Conservation (phyloP, 2,329 filamentous ascomycete species). For the Trichoderma atrobrunneum region DNA sequence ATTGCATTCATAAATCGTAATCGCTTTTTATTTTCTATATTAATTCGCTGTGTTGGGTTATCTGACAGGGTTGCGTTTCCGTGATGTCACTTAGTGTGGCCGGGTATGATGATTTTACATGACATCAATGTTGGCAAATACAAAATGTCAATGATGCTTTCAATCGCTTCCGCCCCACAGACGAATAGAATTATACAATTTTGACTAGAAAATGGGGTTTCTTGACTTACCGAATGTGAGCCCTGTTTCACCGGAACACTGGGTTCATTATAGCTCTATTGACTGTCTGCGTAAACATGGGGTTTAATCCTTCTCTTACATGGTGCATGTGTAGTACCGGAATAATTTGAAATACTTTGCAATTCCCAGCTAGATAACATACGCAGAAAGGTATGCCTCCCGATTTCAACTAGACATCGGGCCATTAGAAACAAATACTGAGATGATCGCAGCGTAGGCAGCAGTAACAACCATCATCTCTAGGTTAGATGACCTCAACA, state of each 20-base stretch:
- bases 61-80: slow-evolving; percentile 5
- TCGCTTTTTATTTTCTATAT: neutral
- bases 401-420: neutral
- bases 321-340: too few species aligned
- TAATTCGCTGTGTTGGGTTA: neutral
- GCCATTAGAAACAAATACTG: neutral
- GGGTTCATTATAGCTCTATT: too few species aligned
- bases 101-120: neutral
- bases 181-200: neutral
- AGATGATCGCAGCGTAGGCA: neutral
- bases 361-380: too few species aligned
- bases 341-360: too few species aligned
- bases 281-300: too few species aligned
- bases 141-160: neutral
- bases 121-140: neutral
- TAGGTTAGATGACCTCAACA: neutral
- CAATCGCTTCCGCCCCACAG: neutral
- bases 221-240: too few species aligned
- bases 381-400: fast-evolving
- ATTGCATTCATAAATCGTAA: neutral
- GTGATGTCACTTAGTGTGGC: neutral
- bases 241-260: too few species aligned
- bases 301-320: too few species aligned
- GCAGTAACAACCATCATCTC: neutral
- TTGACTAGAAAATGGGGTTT: too few species aligned